Conservation (phyloP, 768 basidiomycete genomes). For the Mycena olivaceomarginata region DNA sequence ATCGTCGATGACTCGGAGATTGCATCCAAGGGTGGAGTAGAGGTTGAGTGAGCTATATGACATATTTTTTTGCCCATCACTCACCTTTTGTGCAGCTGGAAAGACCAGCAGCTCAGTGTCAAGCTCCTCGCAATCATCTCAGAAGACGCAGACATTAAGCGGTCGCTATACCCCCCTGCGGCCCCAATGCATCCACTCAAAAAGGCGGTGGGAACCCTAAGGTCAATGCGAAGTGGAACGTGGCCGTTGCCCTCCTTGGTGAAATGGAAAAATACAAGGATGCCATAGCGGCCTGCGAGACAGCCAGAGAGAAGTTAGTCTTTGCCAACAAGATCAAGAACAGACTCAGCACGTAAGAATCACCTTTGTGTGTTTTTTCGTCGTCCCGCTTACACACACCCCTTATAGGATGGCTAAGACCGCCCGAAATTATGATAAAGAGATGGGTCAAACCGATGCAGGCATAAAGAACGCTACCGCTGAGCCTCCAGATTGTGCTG, state of each 20-base stretch:
- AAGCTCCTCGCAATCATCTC: conserved; percentile 4
- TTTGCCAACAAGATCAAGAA: conserved; percentile 26
- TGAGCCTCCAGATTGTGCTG: no score
- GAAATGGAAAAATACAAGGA: neutral
- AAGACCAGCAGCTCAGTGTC: neutral
- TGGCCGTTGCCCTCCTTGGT: neutral
- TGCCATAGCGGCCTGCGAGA: neutral
- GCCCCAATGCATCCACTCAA: conserved; percentile 9
- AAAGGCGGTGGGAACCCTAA: conserved; percentile 13
- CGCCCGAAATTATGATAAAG: no score
- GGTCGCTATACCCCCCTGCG: conserved; percentile 8
- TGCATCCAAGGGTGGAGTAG: neutral
- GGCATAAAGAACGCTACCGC: no score
- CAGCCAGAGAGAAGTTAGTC: neutral
- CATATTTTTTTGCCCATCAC: neutral
- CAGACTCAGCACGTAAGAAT: conserved; percentile 12
- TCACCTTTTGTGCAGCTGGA: conserved; percentile 6
- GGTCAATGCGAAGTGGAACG: neutral
- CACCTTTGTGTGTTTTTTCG: no score
- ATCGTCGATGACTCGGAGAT: no score
- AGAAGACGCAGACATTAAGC: conserved; percentile 5
- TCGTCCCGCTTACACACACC: no score
- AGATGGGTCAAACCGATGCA: no score
- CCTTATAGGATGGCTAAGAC: no score
- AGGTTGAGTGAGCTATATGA: neutral